These are phyloP conservation scores for Stromatinia cepivora DNA, from an alignment of 2,329 filamentous ascomycete genomes.

Conservation along the genomic window DNA sequence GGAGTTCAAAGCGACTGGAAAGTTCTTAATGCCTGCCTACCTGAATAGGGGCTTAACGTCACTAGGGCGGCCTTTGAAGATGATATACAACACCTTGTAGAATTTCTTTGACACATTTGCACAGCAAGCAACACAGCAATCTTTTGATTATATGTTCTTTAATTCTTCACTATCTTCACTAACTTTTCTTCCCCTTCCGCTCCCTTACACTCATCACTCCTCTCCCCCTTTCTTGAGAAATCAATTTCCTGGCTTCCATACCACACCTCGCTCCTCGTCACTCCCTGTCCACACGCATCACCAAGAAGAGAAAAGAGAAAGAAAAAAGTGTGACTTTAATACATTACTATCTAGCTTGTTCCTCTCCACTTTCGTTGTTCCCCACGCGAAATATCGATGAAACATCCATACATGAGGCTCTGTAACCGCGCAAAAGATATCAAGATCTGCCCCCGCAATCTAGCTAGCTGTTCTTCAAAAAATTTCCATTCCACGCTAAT, in stretches of 20 bases:
- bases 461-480: slow-evolving; percentile 1
- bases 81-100: too few species aligned
- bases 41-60: too few species aligned
- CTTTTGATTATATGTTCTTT: neutral
- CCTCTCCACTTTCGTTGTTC: neutral
- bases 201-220: neutral
- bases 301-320: neutral
- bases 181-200: neutral
- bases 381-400: neutral
- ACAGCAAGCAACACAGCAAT: too few species aligned
- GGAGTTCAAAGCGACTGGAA: too few species aligned
- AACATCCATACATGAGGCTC: slow-evolving; percentile 11
- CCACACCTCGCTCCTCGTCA: neutral
- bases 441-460: neutral
- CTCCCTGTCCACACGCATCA: neutral
- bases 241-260: neutral
- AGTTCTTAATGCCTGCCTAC: too few species aligned
- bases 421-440: slow-evolving; percentile 5
- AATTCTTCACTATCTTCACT: neutral
- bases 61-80: too few species aligned
- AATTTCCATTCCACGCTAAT: slow-evolving; percentile 1
- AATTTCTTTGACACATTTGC: too few species aligned
- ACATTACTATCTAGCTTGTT: slow-evolving; percentile 9
- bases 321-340: slow-evolving; percentile 3
- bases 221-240: neutral